Evolutionary conservation across 139 green algal genomes (phyloP).

Genomic region (Chlorokybus atmophyticus): DNA sequence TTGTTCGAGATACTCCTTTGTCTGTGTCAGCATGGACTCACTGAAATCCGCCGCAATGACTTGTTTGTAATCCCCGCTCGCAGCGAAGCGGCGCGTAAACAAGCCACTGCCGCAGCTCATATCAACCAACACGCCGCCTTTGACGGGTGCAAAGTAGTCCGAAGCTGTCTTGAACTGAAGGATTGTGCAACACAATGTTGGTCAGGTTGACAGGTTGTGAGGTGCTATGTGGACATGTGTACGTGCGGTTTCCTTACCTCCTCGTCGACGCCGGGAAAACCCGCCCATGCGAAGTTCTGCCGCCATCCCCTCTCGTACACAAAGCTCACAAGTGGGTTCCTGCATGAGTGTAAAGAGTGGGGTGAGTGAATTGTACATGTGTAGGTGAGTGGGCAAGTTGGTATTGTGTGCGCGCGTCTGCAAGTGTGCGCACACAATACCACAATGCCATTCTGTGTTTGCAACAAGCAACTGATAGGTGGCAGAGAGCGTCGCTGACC

Average conservation of each 20-base stretch:
- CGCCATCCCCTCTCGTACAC: conserved; percentile 91
- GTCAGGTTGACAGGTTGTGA: neutral
- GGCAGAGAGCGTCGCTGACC: neutral
- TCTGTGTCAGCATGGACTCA: conserved; percentile 77
- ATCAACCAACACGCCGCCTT: conserved; percentile 56
- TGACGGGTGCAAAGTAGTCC: conserved; percentile 19
- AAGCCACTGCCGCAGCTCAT: conserved; percentile 81
- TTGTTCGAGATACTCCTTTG: too few species aligned
- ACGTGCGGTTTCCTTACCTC: conserved; percentile 8
- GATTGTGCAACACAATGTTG: too few species aligned
- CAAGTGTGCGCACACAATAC: too few species aligned
- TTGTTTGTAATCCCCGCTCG: conserved; percentile 41
- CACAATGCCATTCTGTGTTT: too few species aligned
- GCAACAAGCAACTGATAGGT: too few species aligned
- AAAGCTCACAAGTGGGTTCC: conserved; percentile 58
- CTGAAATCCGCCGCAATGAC: conserved; percentile 71
- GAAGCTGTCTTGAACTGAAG: conserved; percentile 24
- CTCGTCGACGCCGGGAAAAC: conserved; percentile 47
- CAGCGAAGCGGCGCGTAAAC: conserved; percentile 72
- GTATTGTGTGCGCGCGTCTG: too few species aligned
- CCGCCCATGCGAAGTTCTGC: conserved; percentile 72
- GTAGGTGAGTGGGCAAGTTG: too few species aligned
- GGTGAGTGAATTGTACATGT: too few species aligned
- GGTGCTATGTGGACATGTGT: neutral
- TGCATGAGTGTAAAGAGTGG: too few species aligned